Evolutionary conservation across 2,329 filamentous ascomycete genomes (phyloP), one percentile per base, ranked within the genome.

Genomic region (Madurella fahalii): DNA sequence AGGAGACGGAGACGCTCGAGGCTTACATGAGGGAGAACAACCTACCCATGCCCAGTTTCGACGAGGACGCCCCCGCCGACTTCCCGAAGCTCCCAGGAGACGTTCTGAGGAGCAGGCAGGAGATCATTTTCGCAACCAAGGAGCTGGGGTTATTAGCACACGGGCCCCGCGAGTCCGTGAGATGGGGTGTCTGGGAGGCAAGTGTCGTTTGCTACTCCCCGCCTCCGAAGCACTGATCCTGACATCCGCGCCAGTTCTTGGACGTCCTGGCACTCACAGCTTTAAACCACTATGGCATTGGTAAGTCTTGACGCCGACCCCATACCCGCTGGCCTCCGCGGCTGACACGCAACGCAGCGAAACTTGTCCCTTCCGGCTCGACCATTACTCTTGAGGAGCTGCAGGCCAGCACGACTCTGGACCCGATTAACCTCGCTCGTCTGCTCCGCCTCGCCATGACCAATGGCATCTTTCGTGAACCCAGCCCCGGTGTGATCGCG

Each of bases 391-490:
- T 80, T 18, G 51, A 67, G 20, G 71, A 80, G 46, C 74, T 82
- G 3, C 68, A 76, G 47, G 59, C 68, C 43, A 75, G 74, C 58
- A 77, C 76, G 0, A 61, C 70, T 0, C 64, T 81, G 18, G 75
- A 79, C 59, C 68, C 74, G 30, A 70, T 76, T 58, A 80, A 81
- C 61, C 69, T 82, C 16, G 72, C 74, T 12, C 76, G 79, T 44
- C 68, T 79, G 7, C 66, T 82, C 30, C 77, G 81, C 8, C 76
- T 83, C 64, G 79, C 77, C 40, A 83, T 84, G 74, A 83, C 80
- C 12, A 79, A 77, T 59, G 70, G 72, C 11, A 73, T 85, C 54
- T 83, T 85, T 67, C 63, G 69, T 42, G 81, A 85, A 60, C 74
- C 77, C 1, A 65, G 65, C 5, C 75, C 77, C 0, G 76, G 77